Conservation (phyloP, 148 eudicot genomes). For the Rhododendron mucronatum region DNA sequence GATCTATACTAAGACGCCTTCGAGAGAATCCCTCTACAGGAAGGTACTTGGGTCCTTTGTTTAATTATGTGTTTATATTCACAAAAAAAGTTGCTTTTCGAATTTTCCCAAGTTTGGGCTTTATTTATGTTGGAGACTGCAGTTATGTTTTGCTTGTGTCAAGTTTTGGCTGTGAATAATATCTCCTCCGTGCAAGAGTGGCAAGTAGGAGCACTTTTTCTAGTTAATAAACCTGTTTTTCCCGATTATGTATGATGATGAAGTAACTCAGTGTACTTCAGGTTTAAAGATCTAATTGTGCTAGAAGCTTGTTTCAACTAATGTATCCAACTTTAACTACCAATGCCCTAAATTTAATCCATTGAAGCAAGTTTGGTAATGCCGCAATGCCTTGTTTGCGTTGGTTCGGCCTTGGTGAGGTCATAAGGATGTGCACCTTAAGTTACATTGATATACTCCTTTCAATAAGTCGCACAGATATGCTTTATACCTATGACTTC, state of each 20-base stretch:
- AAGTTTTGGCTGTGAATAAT: not conserved
- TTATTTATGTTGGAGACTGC: not conserved
- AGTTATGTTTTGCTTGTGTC: not conserved
- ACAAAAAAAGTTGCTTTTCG: not conserved
- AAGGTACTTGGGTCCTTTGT: slow-evolving; percentile 41
- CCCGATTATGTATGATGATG: not conserved
- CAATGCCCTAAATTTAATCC: not conserved
- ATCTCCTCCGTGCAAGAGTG: not conserved
- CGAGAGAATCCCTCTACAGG: slow-evolving; percentile 58
- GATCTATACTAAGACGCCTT: slow-evolving; percentile 75
- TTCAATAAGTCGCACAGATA: not conserved
- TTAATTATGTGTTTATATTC: not conserved
- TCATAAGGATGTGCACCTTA: not conserved
- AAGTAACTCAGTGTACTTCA: not conserved
- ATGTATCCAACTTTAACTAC: not conserved
- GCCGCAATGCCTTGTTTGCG: not conserved
- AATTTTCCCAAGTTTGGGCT: not conserved
- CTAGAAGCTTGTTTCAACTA: not conserved
- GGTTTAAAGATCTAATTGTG: not conserved
- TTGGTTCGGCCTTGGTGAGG: not conserved
- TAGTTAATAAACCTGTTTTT: not conserved
- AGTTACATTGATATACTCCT: not conserved
- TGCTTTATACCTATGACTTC: not conserved
- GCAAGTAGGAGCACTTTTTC: not conserved
- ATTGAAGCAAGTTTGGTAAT: not conserved